Conservation (phyloP, 1,284 basidiomycete genomes). For the Cutaneotrichosporon sp. region DNA sequence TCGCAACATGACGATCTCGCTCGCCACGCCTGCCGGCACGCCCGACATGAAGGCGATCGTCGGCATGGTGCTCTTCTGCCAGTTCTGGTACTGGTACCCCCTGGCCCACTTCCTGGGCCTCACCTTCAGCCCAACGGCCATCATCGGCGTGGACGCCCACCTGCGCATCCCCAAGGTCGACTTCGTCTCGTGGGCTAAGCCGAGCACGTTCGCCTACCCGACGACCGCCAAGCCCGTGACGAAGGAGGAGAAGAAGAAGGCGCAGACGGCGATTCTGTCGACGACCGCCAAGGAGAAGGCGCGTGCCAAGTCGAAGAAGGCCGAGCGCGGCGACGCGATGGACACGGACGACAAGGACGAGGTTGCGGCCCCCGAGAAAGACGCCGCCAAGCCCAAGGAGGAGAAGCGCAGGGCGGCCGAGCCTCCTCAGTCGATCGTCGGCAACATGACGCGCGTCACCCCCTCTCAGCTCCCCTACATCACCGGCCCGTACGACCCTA, state of each 20-base stretch:
- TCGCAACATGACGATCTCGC: slow-evolving; percentile 87
- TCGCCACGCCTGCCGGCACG: slow-evolving; percentile 87
- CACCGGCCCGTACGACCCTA: slow-evolving; percentile 45
- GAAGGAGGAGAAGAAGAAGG: slow-evolving; percentile 85
- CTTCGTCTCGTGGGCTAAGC: slow-evolving; percentile 80
- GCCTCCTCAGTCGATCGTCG: slow-evolving; percentile 70
- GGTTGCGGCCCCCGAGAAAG: slow-evolving; percentile 56
- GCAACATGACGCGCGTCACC: slow-evolving; percentile 91
- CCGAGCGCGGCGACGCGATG: slow-evolving; percentile 71
- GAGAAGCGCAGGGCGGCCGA: slow-evolving; percentile 57
- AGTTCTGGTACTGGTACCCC: slow-evolving; percentile 99
- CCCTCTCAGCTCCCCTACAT: slow-evolving; percentile 85
- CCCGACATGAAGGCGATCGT: slow-evolving; percentile 87
- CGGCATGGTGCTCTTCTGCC: slow-evolving; percentile 92
- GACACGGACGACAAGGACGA: slow-evolving; percentile 63
- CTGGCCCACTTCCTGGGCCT: slow-evolving; percentile 89
- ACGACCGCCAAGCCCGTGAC: slow-evolving; percentile 78
- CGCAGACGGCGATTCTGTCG: slow-evolving; percentile 87
- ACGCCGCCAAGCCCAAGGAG: slow-evolving; percentile 31
- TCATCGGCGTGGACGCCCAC: slow-evolving; percentile 83
- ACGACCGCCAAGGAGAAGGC: slow-evolving; percentile 94
- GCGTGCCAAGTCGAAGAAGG: slow-evolving; percentile 75
- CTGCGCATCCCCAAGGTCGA: slow-evolving; percentile 90
- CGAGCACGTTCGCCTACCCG: slow-evolving; percentile 88
- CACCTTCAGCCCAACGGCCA: slow-evolving; percentile 88